Conservation (phyloP, 2,329 filamentous ascomycete genomes). For the Sclerotinia sclerotiorum region DNA sequence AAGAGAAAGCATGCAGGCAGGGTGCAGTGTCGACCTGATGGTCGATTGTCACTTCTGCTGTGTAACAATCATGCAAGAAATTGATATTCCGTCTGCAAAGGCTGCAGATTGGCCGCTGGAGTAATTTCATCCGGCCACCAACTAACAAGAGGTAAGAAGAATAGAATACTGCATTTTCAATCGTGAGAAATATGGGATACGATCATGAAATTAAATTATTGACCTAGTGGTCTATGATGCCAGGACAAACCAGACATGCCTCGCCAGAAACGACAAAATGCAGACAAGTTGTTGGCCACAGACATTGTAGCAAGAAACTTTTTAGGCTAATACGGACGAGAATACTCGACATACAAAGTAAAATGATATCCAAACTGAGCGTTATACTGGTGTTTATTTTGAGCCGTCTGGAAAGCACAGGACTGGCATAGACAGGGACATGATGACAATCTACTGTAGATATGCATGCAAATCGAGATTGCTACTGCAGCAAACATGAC, state of each 20-base stretch:
- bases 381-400: neutral
- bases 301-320: neutral
- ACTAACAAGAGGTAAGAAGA: neutral
- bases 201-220: neutral
- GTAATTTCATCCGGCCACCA: neutral
- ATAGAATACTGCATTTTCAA: neutral
- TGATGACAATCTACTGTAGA: slow-evolving; percentile 1
- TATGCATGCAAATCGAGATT: neutral
- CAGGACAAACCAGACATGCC: neutral
- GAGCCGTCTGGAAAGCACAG: neutral
- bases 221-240: neutral
- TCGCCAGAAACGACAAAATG: neutral
- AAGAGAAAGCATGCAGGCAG: neutral
- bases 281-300: neutral
- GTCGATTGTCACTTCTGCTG: slow-evolving; percentile 13
- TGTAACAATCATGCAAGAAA: slow-evolving; percentile 19
- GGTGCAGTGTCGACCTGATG: slow-evolving; percentile 4
- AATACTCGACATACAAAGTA: neutral
- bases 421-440: neutral
- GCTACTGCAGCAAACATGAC: slow-evolving; percentile 4
- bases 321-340: neutral
- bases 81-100: neutral
- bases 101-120: neutral
- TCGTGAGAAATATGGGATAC: neutral
- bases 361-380: neutral